phyloP scores from a whole-genome alignment of 1,284 basidiomycete species.

The Albatrellus sp. region DNA sequence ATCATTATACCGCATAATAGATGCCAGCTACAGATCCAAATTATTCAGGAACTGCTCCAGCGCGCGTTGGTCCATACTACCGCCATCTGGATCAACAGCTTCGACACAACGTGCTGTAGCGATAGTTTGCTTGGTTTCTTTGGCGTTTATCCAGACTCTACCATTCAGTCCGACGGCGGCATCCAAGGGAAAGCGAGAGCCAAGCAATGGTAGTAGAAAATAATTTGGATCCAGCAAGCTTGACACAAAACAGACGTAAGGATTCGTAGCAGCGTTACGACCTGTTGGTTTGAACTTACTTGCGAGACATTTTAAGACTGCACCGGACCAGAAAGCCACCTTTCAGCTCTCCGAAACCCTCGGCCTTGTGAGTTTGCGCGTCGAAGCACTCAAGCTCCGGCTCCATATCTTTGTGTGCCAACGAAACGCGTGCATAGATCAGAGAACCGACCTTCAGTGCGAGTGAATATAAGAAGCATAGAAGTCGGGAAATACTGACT shows the following conservation, averaged over 20 bases:
- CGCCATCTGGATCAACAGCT: slow-evolving; percentile 54
- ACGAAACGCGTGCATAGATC: slow-evolving; percentile 72
- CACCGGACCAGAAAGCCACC: slow-evolving; percentile 68
- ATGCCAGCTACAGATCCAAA: slow-evolving; percentile 35
- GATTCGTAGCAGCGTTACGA: not conserved
- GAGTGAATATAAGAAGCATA: not conserved
- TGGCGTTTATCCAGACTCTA: slow-evolving; percentile 66
- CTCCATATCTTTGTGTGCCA: slow-evolving; percentile 84
- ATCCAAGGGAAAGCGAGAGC: slow-evolving; percentile 64
- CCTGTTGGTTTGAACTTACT: slow-evolving; percentile 33
- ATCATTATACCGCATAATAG: not conserved
- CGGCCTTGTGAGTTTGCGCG: slow-evolving; percentile 71
- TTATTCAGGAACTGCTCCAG: slow-evolving; percentile 41
- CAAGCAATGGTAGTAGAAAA: slow-evolving; percentile 64
- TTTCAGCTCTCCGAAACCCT: slow-evolving; percentile 75
- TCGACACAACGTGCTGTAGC: slow-evolving; percentile 59
- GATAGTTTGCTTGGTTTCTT: slow-evolving; percentile 56
- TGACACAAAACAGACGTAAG: slow-evolving; percentile 1
- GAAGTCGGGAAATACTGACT: slow-evolving; percentile 24
- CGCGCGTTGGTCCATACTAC: slow-evolving; percentile 35
- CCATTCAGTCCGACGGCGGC: slow-evolving; percentile 75
- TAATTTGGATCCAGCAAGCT: slow-evolving; percentile 67
- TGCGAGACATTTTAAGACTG: slow-evolving; percentile 66
- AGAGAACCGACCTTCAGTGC: slow-evolving; percentile 57
- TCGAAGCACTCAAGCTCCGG: slow-evolving; percentile 84